Conservation (phyloP, 2,329 filamentous ascomycete genomes). For the Metarhizium album region DNA sequence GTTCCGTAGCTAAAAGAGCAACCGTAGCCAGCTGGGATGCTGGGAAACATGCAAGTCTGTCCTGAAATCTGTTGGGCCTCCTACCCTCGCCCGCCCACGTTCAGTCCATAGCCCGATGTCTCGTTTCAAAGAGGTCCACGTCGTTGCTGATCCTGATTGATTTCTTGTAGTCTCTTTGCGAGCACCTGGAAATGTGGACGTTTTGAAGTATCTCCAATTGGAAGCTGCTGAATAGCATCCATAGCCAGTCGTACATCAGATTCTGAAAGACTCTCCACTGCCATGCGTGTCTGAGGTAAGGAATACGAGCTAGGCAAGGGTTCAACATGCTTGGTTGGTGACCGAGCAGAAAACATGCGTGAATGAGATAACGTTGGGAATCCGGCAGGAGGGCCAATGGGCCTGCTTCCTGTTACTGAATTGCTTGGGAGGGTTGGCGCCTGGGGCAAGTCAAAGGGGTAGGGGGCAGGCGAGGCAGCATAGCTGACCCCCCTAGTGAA, state of each 20-base stretch:
- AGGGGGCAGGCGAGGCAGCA: background rate
- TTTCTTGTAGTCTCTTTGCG: background rate
- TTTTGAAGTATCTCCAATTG: background rate
- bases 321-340: background rate
- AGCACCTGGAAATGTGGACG: background rate
- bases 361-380: background rate
- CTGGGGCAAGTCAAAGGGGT: background rate
- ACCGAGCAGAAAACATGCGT: background rate
- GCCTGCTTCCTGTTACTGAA: background rate
- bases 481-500: background rate
- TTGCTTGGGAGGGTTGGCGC: background rate
- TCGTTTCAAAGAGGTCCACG: background rate
- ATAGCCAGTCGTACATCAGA: conserved; percentile 3
- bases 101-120: background rate
- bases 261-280: background rate
- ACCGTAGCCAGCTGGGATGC: background rate
- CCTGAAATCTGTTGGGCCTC: too few relatives aligned
- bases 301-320: background rate
- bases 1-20: background rate
- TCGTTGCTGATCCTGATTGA: background rate
- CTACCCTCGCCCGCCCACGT: background rate
- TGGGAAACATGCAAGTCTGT: background rate
- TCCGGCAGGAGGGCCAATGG: background rate
- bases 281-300: background rate
- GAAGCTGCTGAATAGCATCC: background rate